Conservation (phyloP, 2,329 filamentous ascomycete genomes). For the Alternaria sp. region DNA sequence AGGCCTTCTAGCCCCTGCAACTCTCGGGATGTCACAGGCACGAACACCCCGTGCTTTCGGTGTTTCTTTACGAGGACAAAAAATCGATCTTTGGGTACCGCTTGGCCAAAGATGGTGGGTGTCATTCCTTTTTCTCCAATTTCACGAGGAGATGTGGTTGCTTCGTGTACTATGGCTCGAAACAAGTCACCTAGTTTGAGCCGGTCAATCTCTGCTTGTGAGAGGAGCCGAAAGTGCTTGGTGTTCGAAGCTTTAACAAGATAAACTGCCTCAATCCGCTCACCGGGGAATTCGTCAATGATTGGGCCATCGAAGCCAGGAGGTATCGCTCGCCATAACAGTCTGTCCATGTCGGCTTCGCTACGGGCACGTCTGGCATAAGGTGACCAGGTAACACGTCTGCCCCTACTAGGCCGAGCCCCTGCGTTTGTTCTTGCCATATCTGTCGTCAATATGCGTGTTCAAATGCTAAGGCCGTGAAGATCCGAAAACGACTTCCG, state of each 20-base stretch:
- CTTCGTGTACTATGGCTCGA: neutral
- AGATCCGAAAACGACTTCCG: neutral
- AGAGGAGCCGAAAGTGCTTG: neutral
- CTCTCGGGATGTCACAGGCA: neutral
- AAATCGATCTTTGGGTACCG: neutral
- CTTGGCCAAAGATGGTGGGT: neutral
- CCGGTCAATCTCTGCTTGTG: neutral
- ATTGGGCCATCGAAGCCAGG: neutral
- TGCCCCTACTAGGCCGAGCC: neutral
- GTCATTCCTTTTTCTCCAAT: neutral
- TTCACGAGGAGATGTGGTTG: neutral
- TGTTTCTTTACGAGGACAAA: neutral
- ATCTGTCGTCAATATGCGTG: neutral
- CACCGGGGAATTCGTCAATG: neutral
- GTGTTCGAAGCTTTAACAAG: neutral
- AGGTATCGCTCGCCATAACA: neutral
- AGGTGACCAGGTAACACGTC: neutral
- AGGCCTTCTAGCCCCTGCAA: neutral
- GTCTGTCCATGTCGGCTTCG: neutral
- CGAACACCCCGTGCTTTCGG: neutral
- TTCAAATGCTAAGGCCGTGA: neutral
- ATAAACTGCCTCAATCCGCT: neutral
- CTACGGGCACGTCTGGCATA: neutral
- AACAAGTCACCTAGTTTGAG: neutral
- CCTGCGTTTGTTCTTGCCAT: neutral